Conservation (phyloP, 805 yeast genomes). For the Helenozyma rhizophorensis region DNA sequence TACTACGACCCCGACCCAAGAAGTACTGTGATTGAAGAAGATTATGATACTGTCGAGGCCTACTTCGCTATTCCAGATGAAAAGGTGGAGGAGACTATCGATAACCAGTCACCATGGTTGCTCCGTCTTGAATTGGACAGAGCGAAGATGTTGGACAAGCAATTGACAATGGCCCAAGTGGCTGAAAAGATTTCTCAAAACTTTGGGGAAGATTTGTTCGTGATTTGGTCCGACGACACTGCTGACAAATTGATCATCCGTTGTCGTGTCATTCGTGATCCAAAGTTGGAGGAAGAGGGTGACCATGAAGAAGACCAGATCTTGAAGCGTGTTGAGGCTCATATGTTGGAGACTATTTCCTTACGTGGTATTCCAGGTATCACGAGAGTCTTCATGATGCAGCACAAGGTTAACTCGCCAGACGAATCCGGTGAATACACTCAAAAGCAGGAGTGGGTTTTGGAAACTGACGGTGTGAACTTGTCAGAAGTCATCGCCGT, state of each 20-base stretch:
- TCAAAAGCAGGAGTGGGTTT: conserved; percentile 94
- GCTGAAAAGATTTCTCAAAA: conserved; percentile 91
- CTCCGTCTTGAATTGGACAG: conserved; percentile 95
- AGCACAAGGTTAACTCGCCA: conserved; percentile 66
- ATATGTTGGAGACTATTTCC: conserved; percentile 92
- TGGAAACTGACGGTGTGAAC: conserved; percentile 98
- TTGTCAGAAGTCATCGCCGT: conserved; percentile 91
- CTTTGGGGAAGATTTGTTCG: conserved; percentile 92
- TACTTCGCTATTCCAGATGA: conserved; percentile 98
- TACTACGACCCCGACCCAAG: conserved; percentile 98
- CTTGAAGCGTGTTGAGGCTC: conserved; percentile 89
- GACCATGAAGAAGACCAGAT: conserved; percentile 97
- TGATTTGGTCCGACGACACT: conserved; percentile 98
- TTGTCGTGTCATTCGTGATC: conserved; percentile 97
- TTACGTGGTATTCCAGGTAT: conserved; percentile 95
- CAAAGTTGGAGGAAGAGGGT: conserved; percentile 89
- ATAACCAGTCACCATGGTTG: conserved; percentile 97
- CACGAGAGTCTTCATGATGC: conserved; percentile 86
- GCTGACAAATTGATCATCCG: conserved; percentile 95
- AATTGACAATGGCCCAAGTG: conserved; percentile 95
- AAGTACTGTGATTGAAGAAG: conserved; percentile 94
- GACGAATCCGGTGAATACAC: conserved; percentile 81
- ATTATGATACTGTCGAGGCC: conserved; percentile 94
- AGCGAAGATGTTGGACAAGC: conserved; percentile 98
- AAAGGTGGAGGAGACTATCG: conserved; percentile 88